These are phyloP conservation scores for Cucurbitaria berberidis DNA, from an alignment of 2,329 filamentous ascomycete genomes.

Conservation along the genomic window DNA sequence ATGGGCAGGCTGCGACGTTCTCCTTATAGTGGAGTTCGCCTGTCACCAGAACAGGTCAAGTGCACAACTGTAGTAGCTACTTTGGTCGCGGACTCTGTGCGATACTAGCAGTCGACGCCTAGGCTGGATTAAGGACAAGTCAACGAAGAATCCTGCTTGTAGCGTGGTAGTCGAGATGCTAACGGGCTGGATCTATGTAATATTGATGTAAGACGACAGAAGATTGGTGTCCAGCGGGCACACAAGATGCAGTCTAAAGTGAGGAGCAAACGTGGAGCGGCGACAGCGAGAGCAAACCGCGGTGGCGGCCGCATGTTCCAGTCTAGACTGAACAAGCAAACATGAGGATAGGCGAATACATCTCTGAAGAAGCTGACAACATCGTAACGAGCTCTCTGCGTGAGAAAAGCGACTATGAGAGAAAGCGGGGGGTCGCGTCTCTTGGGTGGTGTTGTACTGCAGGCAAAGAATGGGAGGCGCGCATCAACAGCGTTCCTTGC, in stretches of 20 bases:
- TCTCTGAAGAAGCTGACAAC: background rate
- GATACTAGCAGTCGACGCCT: background rate
- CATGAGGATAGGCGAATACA: background rate
- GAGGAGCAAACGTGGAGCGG: background rate
- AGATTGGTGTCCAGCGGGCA: background rate
- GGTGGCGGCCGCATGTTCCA: background rate
- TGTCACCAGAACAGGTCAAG: background rate
- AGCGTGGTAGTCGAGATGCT: background rate
- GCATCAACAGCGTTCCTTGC: background rate
- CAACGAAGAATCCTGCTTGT: background rate
- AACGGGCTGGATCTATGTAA: constrained; percentile 1
- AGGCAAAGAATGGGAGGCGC: background rate
- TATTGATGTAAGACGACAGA: background rate
- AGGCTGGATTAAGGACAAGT: background rate
- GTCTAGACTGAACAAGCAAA: background rate
- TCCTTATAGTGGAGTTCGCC: constrained; percentile 2
- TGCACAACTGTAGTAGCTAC: background rate
- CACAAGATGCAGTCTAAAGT: background rate
- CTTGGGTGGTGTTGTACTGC: background rate
- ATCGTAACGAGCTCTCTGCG: background rate
- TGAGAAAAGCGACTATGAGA: background rate
- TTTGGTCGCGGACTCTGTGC: background rate
- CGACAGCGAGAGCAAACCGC: background rate
- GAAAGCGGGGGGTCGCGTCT: background rate
- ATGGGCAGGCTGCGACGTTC: background rate